Base-by-base conservation (phyloP, 140 eudicot species). In the Ambrosia hybrid region DNA sequence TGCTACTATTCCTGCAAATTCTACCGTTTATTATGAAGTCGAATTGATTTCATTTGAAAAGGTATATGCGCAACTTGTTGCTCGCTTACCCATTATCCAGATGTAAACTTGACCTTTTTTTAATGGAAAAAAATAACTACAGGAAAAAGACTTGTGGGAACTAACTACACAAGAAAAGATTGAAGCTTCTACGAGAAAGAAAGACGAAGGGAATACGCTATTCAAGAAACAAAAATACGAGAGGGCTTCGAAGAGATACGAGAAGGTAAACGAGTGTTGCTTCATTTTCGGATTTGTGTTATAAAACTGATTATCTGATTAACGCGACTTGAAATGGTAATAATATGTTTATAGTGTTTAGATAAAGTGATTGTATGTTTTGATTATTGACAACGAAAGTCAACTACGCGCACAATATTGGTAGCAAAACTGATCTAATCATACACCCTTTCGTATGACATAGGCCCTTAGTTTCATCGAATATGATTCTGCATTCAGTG, bases 81-180 rank as follows among this genome's bases (percentile, higher is more conserved):
- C 26, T 21, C 1, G 26, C 26, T 21, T 21, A 21, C 26, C 26
- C 26, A 21, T 21, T 21, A 21, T 21, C 26, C 26, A 21, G 26
- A 21, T 21, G 26, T 21, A 21, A 21, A 21, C 26, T 21, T 21
- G 26, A 21, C 26, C 26, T 21, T 21, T 21, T 21, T 21, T 21
- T 21, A 21, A 21, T 21, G 26, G 26, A 21, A 21, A 21, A 21
- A 21, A 61, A 15, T 63, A 13, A 10, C 52, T 41, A 9, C 73
- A 89, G 96, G 96, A 84, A 38, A 86, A 84, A 64, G 89, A 89
- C 67, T 68, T 76, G 63, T 90, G 97, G 95, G 84, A 87, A 66
- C 82, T 90, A 89, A 81, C 73, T 37, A 67, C 85, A 8, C 74
- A 53, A 16, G 97, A 90, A 78, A 90, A 81, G 81, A 67, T 90